Evolutionary conservation across 192 early-diverging fungal genomes (phyloP).

Genomic region (Funneliformis mosseae): DNA sequence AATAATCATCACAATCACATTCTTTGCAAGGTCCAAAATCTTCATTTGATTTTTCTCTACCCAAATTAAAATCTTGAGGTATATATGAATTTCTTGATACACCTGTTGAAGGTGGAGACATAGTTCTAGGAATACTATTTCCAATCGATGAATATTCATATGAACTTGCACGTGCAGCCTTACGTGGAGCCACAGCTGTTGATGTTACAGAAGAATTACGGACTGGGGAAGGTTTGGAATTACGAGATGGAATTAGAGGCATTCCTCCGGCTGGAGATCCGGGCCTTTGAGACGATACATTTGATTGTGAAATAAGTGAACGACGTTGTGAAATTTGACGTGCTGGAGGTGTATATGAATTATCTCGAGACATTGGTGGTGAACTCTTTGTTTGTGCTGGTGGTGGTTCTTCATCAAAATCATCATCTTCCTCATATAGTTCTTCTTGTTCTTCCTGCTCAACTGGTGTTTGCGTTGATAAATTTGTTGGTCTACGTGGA

Average conservation of each 20-base stretch:
- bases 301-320: neutral
- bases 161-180: neutral
- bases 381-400: slow-evolving; percentile 31
- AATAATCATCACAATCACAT: slow-evolving; percentile 78
- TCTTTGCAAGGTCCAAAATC: slow-evolving; percentile 51
- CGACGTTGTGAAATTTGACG: slow-evolving; percentile 7
- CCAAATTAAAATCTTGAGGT: slow-evolving; percentile 38
- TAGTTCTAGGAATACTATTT: slow-evolving; percentile 40
- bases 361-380: slow-evolving; percentile 33
- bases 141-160: slow-evolving; percentile 30
- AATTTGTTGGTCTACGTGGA: slow-evolving; percentile 30
- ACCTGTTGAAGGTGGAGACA: slow-evolving; percentile 34
- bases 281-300: neutral
- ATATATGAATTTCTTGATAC: slow-evolving; percentile 51
- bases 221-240: slow-evolving; percentile 22
- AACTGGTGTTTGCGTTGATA: slow-evolving; percentile 27
- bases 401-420: slow-evolving; percentile 36
- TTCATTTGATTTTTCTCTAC: slow-evolving; percentile 34
- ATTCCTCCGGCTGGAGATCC: neutral
- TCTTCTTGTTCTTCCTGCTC: slow-evolving; percentile 35
- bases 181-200: neutral
- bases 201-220: neutral
- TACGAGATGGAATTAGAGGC: slow-evolving; percentile 29
- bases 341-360: neutral
- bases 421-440: slow-evolving; percentile 28